A percentile compares a stretch with the other conserved stretches of the same genome.
phyloP scores from a whole-genome alignment of 2,329 filamentous ascomycete genomes.

The Phialocephala subalpina region DNA sequence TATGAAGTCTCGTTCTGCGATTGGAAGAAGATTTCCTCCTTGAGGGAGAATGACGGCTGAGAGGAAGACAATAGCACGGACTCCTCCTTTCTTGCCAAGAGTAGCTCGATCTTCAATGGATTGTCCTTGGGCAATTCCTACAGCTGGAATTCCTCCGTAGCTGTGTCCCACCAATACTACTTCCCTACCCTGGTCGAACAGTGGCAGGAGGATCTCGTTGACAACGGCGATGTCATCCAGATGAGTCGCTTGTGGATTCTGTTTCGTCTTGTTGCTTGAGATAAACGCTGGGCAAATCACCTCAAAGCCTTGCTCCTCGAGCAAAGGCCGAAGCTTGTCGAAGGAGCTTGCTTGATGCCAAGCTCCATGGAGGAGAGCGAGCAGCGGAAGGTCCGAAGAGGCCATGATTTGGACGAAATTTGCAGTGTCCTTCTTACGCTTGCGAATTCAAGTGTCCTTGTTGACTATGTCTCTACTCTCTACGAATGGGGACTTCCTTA shows the following conservation, averaged over 20 bases:
- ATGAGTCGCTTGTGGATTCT: background rate
- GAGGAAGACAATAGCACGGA: background rate
- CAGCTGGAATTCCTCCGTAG: background rate
- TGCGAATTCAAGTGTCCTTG: too few species aligned
- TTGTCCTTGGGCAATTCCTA: background rate
- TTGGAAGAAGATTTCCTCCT: background rate
- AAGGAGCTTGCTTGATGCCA: background rate
- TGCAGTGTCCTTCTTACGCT: background rate
- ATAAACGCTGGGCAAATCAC: background rate
- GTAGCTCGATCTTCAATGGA: background rate
- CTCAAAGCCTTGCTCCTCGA: background rate
- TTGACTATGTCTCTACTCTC: background rate
- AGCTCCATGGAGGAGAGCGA: background rate
- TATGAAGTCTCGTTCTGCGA: background rate
- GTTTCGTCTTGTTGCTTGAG: background rate
- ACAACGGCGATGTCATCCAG: background rate
- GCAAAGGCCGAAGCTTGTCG: background rate
- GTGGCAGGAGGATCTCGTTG: background rate
- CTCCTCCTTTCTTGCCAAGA: background rate
- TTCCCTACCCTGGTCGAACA: background rate
- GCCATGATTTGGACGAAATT: background rate
- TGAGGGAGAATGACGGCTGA: background rate
- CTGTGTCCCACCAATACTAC: background rate
- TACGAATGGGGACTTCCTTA: background rate
- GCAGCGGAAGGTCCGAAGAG: background rate